Evolutionary conservation across 2,329 filamentous ascomycete genomes (phyloP).

Genomic region (Chalaropsis ovoidea): DNA sequence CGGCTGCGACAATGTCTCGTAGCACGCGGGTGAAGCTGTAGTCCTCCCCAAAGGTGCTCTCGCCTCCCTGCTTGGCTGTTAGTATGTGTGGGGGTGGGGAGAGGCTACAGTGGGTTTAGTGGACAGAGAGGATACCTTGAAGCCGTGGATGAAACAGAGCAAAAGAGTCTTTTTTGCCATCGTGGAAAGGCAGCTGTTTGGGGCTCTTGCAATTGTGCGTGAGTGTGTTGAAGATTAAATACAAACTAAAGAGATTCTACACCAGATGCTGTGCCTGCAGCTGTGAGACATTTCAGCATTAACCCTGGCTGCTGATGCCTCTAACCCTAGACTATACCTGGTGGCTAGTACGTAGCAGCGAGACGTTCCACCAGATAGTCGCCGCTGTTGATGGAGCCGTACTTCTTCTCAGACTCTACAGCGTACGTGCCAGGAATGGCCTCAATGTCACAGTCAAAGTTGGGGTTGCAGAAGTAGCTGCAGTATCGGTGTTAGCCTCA

Average conservation of each 20-base stretch:
- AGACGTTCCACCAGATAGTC: conserved; percentile 73
- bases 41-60: conserved; percentile 61
- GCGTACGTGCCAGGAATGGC: conserved; percentile 68
- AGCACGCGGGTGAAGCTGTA: conserved; percentile 63
- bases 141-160: conserved; percentile 78
- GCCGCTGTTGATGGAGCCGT: conserved; percentile 64
- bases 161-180: conserved; percentile 67
- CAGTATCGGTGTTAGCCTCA: background rate
- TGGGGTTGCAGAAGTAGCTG: conserved; percentile 81
- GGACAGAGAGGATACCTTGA: conserved; percentile 48
- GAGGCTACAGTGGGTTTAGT: conserved; percentile 1
- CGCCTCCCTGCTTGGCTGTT: conserved; percentile 48
- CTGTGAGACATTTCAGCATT: background rate
- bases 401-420: conserved; percentile 60
- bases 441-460: conserved; percentile 64
- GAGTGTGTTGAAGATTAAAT: background rate
- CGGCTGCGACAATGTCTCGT: conserved; percentile 50
- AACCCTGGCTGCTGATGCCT: background rate
- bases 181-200: background rate
- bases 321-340: background rate
- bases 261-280: background rate
- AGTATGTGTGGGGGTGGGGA: background rate
- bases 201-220: background rate
- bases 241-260: background rate
- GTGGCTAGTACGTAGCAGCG: conserved; percentile 55